These are phyloP conservation scores for Fusarium buxicola DNA, from an alignment of 2,329 filamentous ascomycete species.

Conservation along the genomic window DNA sequence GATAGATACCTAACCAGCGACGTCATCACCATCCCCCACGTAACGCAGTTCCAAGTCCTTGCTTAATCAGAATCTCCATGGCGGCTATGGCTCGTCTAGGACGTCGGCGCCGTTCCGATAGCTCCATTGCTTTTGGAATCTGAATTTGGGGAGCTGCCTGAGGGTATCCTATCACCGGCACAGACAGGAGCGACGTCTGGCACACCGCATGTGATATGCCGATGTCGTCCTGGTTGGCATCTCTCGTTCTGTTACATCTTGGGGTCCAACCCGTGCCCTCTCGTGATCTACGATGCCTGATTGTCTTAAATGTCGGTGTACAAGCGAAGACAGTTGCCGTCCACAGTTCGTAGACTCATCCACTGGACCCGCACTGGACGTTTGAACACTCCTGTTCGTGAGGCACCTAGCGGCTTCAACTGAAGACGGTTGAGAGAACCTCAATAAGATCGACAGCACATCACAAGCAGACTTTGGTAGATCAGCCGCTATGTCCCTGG, in stretches of 20 bases:
- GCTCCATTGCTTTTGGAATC: constrained; percentile 27
- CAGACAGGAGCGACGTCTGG: constrained; percentile 9
- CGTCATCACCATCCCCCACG: constrained; percentile 46
- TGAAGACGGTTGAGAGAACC: constrained; percentile 15
- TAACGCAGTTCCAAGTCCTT: constrained; percentile 23
- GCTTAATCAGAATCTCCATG: constrained; percentile 37
- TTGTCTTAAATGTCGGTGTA: constrained; percentile 46
- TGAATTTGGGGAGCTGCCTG: constrained; percentile 25
- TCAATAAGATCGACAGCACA: constrained; percentile 11
- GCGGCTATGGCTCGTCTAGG: constrained; percentile 44
- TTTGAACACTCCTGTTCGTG: constrained; percentile 16
- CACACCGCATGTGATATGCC: constrained; percentile 41
- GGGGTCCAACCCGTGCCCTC: constrained; percentile 28
- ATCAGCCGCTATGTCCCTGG: constrained; percentile 5
- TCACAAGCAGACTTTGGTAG: constrained; percentile 18
- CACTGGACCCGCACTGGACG: constrained; percentile 32
- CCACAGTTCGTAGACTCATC: constrained; percentile 21
- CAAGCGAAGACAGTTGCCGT: constrained; percentile 15
- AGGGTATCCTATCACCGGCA: constrained; percentile 22
- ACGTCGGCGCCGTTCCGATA: constrained; percentile 42
- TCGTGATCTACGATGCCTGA: constrained; percentile 39
- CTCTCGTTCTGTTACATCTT: constrained; percentile 19
- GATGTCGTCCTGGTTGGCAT: constrained; percentile 30
- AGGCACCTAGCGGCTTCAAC: constrained; percentile 6
- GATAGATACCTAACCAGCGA: constrained; percentile 32